Evolutionary conservation across 352 stramenopile species (phyloP).

Genomic region (Globisporangium recalcitrans): DNA sequence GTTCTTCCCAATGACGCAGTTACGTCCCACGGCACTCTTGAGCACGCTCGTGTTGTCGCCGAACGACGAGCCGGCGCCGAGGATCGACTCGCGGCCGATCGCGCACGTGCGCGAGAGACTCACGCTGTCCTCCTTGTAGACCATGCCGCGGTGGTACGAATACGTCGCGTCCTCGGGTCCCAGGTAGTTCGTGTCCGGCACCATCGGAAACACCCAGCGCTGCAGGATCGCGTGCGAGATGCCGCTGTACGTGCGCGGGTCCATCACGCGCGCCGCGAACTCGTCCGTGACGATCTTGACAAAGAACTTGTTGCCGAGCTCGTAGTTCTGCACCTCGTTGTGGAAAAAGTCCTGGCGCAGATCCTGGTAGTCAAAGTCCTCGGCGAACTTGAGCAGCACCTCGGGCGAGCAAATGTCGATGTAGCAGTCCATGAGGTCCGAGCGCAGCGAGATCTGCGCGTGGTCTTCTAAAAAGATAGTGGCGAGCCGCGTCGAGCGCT

Average conservation of each 20-base stretch:
- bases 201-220: conserved; percentile 95
- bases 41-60: conserved; percentile 49
- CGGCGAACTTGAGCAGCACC: conserved; percentile 95
- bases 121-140: conserved; percentile 80
- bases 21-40: conserved; percentile 63
- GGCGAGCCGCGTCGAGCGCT: conserved; percentile 42
- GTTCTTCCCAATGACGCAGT: conserved; percentile 70
- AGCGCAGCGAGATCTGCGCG: conserved; percentile 85
- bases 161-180: conserved; percentile 59
- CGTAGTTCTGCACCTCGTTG: conserved; percentile 97
- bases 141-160: conserved; percentile 68
- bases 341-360: conserved; percentile 93
- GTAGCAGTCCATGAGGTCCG: conserved; percentile 95
- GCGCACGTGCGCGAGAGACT: conserved; percentile 58
- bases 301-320: conserved; percentile 97
- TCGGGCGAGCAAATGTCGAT: conserved; percentile 98
- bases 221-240: conserved; percentile 92
- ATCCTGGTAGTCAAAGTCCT: conserved; percentile 99
- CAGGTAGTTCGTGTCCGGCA: conserved; percentile 90
- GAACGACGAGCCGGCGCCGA: conserved; percentile 52
- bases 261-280: conserved; percentile 93
- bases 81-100: conserved; percentile 65
- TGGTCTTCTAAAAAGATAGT: conserved; percentile 83
- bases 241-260: conserved; percentile 91
- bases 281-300: conserved; percentile 89